A percentile compares a stretch with the other conserved stretches of the same genome.
Conservation (phyloP, 345 rosid species). For the Rhodamnia rubescens region DNA sequence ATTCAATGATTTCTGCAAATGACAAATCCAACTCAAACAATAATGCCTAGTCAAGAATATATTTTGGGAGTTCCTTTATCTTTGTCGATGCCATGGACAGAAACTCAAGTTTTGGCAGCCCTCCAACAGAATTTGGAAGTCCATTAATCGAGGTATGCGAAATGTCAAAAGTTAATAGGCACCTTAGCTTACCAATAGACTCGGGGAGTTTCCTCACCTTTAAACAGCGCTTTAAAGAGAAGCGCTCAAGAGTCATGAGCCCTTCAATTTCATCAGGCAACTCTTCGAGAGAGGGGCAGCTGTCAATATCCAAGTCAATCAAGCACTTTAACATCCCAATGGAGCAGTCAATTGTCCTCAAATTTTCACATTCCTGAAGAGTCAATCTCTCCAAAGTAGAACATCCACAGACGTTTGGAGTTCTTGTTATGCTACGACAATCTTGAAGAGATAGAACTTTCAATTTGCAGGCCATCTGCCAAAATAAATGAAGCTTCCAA, state of each 20-base stretch:
- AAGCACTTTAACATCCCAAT: not conserved
- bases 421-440: not conserved
- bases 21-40: not conserved
- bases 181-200: not conserved
- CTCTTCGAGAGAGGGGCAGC: not conserved
- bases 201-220: not conserved
- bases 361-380: not conserved
- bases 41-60: not conserved
- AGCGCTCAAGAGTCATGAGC: not conserved
- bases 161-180: not conserved
- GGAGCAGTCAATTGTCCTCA: not conserved
- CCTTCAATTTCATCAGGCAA: not conserved
- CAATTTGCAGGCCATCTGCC: not conserved
- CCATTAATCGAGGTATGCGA: not conserved
- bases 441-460: not conserved
- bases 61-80: not conserved
- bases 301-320: not conserved
- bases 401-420: not conserved
- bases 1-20: not conserved
- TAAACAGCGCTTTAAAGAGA: not conserved
- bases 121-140: not conserved
- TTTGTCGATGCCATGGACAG: not conserved
- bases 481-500: not conserved
- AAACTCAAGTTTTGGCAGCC: not conserved
- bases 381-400: not conserved